Conservation (phyloP, 352 stramenopile species). For the Thalassiosira mediterranea region DNA sequence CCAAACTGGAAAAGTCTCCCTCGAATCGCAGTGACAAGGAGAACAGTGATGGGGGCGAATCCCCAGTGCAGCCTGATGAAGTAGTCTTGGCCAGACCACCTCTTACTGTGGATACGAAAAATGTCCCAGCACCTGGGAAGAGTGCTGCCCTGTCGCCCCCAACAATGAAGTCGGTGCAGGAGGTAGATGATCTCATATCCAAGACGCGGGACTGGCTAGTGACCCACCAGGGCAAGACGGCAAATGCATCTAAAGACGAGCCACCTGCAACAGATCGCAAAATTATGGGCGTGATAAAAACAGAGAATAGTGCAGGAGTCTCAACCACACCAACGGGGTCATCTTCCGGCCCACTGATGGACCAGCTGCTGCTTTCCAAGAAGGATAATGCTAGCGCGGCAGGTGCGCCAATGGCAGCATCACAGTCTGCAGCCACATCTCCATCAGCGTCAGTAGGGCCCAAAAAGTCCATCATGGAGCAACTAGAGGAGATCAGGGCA, state of each 20-base stretch:
- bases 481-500: slow-evolving; percentile 30
- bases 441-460: background rate
- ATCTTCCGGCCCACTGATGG: too few relatives aligned
- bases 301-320: background rate
- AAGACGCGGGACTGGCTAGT: slow-evolving; percentile 46
- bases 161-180: slow-evolving; percentile 17
- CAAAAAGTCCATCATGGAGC: slow-evolving; percentile 37
- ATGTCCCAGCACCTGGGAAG: background rate
- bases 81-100: too few relatives aligned
- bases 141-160: background rate
- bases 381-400: too few relatives aligned
- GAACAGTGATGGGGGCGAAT: slow-evolving; percentile 11
- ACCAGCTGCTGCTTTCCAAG: too few relatives aligned
- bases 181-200: slow-evolving; percentile 41
- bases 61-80: too few relatives aligned
- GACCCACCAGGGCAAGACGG: slow-evolving; percentile 1
- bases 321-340: background rate
- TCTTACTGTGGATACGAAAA: background rate
- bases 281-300: slow-evolving; percentile 24
- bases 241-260: too few relatives aligned
- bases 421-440: too few relatives aligned
- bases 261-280: slow-evolving; percentile 1
- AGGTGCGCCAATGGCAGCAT: too few relatives aligned
- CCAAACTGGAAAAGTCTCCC: too few relatives aligned
- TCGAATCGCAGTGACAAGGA: slow-evolving; percentile 26